These are phyloP conservation scores for Rugonectria rugulosa DNA, from an alignment of 2,329 filamentous ascomycete species.

Conservation along the genomic window DNA sequence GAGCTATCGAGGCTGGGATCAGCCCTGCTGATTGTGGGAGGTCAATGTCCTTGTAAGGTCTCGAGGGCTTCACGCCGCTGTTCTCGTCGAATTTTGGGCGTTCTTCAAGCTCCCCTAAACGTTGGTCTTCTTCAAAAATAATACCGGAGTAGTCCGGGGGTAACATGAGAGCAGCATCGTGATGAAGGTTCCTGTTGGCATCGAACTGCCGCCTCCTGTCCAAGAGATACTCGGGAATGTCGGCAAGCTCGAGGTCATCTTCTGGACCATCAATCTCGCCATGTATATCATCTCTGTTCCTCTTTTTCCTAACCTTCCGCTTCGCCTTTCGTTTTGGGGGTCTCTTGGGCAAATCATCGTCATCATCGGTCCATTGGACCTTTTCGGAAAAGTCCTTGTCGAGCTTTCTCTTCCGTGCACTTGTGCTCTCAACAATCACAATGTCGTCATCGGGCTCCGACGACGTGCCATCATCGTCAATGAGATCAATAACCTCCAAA, in stretches of 20 bases:
- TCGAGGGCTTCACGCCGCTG: conserved; percentile 68
- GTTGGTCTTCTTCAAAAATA: conserved; percentile 65
- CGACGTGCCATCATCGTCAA: conserved; percentile 32
- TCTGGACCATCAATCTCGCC: conserved; percentile 47
- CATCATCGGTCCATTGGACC: conserved; percentile 65
- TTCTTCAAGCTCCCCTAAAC: conserved; percentile 59
- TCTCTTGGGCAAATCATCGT: conserved; percentile 65
- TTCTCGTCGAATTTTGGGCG: conserved; percentile 70
- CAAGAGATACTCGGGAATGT: conserved; percentile 77
- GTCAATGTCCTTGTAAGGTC: conserved; percentile 76
- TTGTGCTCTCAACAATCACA: conserved; percentile 11
- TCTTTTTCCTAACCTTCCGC: conserved; percentile 41
- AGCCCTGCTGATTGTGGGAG: conserved; percentile 78
- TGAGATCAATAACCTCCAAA: conserved; percentile 37
- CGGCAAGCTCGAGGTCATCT: conserved; percentile 57
- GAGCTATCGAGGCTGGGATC: conserved; percentile 88
- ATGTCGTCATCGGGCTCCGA: conserved; percentile 31
- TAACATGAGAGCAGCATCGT: conserved; percentile 74
- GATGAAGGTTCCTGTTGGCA: conserved; percentile 62
- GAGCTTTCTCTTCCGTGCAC: conserved; percentile 48
- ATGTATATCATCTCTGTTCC: conserved; percentile 34
- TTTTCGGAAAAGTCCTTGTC: conserved; percentile 50
- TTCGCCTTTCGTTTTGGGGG: conserved; percentile 50
- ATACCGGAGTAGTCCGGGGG: conserved; percentile 81
- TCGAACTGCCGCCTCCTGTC: conserved; percentile 76